Evolutionary conservation across 169 alveolate species (phyloP), one percentile per base, ranked within the genome.

Genomic region (Cryptosporidium parvum): DNA sequence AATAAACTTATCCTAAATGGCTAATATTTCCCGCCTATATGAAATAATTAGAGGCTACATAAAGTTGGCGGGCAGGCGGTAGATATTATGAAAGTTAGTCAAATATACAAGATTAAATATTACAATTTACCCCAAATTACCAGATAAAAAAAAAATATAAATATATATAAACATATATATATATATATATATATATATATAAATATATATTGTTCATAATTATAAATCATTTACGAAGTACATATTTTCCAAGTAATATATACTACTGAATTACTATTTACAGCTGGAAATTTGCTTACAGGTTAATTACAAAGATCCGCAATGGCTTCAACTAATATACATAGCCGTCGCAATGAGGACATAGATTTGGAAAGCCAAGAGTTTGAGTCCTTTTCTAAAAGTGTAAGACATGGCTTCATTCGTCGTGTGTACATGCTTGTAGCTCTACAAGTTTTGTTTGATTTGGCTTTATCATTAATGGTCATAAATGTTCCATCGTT

Each of bases 381-480:
- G 33, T 59, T 59, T 65, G 75, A 67, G 14, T 26, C 72, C 26
- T 80, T 61, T 31, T 62, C 89, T 1, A 21, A 42, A 7, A 59
- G 70, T 1, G 18, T 80, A 35, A 59, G 89, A 5, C 52, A 44
- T 48, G 89, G 89, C 18, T 80, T 80, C 39, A 80, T 80, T 65
- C 72, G 89, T 4, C 75, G 89, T 29, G 89, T 80, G 21, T 80
- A 80, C n/a, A 70, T 48, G 31, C 42, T 80, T 31, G 26, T 80
- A 31, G 18, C 52, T 14, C 14, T 80, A 1, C 75, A 80, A 26
- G 33, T 80, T 1, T 29, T 73, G 56, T 10, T 56, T 23, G 86
- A 73, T 31, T 37, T 73, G 12, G 59, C 23, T n/a, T 8, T 73
- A 0, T 33, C 85, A 45, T 21, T 56, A 2, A 51, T 52, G 51